These are phyloP conservation scores for Ustilago sp. DNA, from an alignment of 1,284 basidiomycete species.

Conservation along the genomic window DNA sequence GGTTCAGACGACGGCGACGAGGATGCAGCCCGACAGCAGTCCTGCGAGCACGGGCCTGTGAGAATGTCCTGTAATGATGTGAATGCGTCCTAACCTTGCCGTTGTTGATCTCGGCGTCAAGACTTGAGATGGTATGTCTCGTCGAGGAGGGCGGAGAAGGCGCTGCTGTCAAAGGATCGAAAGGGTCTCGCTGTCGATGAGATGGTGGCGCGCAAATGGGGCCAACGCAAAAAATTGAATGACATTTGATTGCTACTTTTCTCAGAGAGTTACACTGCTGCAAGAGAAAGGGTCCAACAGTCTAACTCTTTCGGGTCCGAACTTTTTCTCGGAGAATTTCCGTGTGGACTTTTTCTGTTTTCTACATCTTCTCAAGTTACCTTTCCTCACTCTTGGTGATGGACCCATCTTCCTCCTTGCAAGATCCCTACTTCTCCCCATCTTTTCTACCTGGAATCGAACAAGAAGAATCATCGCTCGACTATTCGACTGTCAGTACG, in stretches of 20 bases:
- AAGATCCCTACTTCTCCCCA: too few species aligned
- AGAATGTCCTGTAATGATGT: too few species aligned
- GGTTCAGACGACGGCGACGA: neutral
- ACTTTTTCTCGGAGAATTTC: slow-evolving; percentile 18
- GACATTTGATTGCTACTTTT: slow-evolving; percentile 50
- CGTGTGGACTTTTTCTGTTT: neutral
- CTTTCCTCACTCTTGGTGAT: too few species aligned
- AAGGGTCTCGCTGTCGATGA: slow-evolving; percentile 37
- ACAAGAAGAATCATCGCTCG: neutral
- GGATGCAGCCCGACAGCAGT: neutral
- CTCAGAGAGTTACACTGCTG: neutral
- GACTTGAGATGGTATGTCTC: neutral
- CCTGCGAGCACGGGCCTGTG: neutral
- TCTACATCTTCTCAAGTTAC: slow-evolving; percentile 3
- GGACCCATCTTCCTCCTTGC: too few species aligned
- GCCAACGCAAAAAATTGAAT: slow-evolving; percentile 40
- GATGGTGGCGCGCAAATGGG: slow-evolving; percentile 19
- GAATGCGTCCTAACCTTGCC: neutral
- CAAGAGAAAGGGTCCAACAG: slow-evolving; percentile 1
- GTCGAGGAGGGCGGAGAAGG: neutral
- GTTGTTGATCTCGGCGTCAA: neutral
- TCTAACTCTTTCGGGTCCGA: slow-evolving; percentile 24
- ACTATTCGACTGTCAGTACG: neutral
- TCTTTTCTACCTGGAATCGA: too few species aligned
- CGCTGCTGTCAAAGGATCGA: slow-evolving; percentile 34